Evolutionary conservation across 2,329 filamentous ascomycete genomes (phyloP).

Genomic region (Paecilomyces variotii): DNA sequence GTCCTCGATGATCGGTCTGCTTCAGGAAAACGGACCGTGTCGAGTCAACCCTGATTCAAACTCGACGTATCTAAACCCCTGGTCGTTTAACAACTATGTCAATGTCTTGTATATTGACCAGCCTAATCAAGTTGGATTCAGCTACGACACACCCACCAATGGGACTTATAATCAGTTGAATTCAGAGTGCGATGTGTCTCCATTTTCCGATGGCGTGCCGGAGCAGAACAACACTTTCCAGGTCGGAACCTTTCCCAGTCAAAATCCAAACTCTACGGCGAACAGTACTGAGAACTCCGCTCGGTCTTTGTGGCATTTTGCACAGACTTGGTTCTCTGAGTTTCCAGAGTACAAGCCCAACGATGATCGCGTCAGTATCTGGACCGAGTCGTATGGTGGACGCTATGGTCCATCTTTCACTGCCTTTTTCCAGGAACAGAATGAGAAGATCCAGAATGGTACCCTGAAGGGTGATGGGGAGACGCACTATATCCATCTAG

Average conservation of each 20-base stretch:
- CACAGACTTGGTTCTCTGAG: slow-evolving; percentile 54
- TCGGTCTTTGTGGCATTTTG: slow-evolving; percentile 52
- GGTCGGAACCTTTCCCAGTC: slow-evolving; percentile 45
- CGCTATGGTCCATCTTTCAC: slow-evolving; percentile 36
- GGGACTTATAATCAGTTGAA: slow-evolving; percentile 28
- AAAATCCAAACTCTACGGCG: slow-evolving; percentile 36
- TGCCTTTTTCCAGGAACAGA: slow-evolving; percentile 35
- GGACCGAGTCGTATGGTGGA: slow-evolving; percentile 40
- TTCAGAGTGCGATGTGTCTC: slow-evolving; percentile 1
- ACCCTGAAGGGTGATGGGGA: slow-evolving; percentile 17
- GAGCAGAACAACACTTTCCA: slow-evolving; percentile 46
- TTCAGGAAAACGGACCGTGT: slow-evolving; percentile 39
- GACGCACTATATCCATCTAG: slow-evolving; percentile 36
- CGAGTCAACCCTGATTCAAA: slow-evolving; percentile 36
- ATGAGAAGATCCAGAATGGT: slow-evolving; percentile 30
- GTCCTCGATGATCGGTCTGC: slow-evolving; percentile 33
- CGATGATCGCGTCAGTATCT: slow-evolving; percentile 42
- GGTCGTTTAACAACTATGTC: slow-evolving; percentile 53
- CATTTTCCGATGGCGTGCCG: slow-evolving; percentile 19
- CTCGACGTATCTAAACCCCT: slow-evolving; percentile 39
- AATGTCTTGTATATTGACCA: slow-evolving; percentile 65
- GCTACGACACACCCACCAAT: slow-evolving; percentile 41
- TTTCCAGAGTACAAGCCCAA: slow-evolving; percentile 56
- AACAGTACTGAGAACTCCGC: slow-evolving; percentile 47
- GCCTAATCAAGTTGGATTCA: slow-evolving; percentile 53